phyloP scores from a whole-genome alignment of 768 basidiomycete species.

The Chalciporus pseudorubinellus region DNA sequence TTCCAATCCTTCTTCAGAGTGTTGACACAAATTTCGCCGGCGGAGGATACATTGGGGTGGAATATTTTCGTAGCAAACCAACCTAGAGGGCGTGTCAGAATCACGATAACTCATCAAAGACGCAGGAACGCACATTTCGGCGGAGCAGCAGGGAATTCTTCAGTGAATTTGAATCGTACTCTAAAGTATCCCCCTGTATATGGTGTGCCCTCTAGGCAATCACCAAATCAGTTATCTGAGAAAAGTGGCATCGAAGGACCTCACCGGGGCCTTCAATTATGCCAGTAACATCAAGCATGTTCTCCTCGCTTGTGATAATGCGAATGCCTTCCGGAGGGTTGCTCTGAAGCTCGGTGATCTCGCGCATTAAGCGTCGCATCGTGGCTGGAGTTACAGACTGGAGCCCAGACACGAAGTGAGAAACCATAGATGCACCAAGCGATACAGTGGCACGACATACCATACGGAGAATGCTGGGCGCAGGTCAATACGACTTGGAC shows the following conservation, averaged over 20 bases:
- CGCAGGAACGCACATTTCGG: slow-evolving; percentile 72
- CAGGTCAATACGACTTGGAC: not conserved
- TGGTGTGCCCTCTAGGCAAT: slow-evolving; percentile 55
- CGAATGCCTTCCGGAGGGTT: slow-evolving; percentile 92
- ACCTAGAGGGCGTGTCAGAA: slow-evolving; percentile 45
- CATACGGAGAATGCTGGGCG: slow-evolving; percentile 15
- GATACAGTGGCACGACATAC: slow-evolving; percentile 13
- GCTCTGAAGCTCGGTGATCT: slow-evolving; percentile 75
- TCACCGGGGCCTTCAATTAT: slow-evolving; percentile 89
- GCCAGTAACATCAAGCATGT: slow-evolving; percentile 83
- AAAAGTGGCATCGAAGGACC: slow-evolving; percentile 24
- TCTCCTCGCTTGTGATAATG: slow-evolving; percentile 80
- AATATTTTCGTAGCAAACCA: slow-evolving; percentile 94
- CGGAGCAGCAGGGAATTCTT: slow-evolving; percentile 91
- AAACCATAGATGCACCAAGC: not conserved
- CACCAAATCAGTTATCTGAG: slow-evolving; percentile 6
- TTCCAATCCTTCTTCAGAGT: slow-evolving; percentile 98
- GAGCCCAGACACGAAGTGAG: not conserved
- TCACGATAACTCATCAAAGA: not conserved
- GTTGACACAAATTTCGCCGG: slow-evolving; percentile 95
- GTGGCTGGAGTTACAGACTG: slow-evolving; percentile 51
- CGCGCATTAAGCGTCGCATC: slow-evolving; percentile 85
- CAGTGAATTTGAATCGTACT: slow-evolving; percentile 83
- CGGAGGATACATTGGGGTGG: slow-evolving; percentile 89
- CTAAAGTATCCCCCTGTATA: slow-evolving; percentile 72